Evolutionary conservation across 164 flowering plant genomes (phyloP).

Genomic region (Stephania yunnanensis): DNA sequence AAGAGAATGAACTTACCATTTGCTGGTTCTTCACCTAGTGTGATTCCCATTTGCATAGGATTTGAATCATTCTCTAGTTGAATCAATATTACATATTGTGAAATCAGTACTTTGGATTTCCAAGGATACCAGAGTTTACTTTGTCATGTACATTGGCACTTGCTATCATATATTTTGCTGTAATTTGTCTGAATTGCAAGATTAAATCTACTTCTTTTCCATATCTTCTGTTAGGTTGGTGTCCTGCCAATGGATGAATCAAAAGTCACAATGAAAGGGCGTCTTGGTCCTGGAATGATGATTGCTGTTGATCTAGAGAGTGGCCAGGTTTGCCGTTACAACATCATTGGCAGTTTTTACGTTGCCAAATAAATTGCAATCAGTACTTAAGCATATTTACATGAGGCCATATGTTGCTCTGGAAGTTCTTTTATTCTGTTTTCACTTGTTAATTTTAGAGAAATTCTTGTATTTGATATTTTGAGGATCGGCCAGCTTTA

Average conservation of each 20-base stretch:
- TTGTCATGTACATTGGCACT: neutral
- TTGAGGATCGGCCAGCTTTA: too few species aligned
- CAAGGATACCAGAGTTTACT: neutral
- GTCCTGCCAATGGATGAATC: constrained; percentile 95
- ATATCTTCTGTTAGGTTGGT: constrained; percentile 58
- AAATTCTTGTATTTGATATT: too few species aligned
- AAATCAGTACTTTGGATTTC: neutral
- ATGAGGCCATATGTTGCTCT: neutral
- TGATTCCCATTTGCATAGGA: neutral
- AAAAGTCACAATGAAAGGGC: constrained; percentile 86
- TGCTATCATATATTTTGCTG: neutral
- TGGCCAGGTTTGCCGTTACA: constrained; percentile 74
- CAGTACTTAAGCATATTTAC: neutral
- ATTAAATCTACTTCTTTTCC: neutral
- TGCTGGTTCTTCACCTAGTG: neutral
- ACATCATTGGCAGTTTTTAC: neutral
- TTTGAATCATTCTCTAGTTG: neutral
- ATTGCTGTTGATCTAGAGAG: constrained; percentile 69
- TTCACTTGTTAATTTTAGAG: neutral
- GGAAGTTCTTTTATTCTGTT: neutral
- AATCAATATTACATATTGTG: neutral
- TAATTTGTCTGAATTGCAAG: neutral
- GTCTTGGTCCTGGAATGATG: constrained; percentile 99
- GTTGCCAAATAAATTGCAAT: neutral
- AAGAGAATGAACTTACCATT: too few species aligned